Conservation (phyloP, 495 filamentous ascomycete genomes). For the Astrocystis sublimbata region DNA sequence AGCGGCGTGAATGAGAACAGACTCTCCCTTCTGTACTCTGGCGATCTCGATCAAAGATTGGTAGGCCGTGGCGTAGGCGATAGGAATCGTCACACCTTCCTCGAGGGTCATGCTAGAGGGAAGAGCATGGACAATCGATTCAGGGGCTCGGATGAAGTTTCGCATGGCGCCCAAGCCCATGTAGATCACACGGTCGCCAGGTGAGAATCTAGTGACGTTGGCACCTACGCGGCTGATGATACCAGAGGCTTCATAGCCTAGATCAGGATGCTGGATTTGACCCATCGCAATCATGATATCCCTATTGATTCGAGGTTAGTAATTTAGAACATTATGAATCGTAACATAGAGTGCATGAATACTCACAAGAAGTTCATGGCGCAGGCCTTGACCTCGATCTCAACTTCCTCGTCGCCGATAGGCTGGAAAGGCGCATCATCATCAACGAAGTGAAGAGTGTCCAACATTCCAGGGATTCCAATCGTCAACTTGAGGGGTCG, state of each 20-base stretch:
- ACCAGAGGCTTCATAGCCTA: conserved; percentile 43
- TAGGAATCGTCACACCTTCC: conserved; percentile 42
- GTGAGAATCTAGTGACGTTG: conserved; percentile 11
- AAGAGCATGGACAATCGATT: background rate
- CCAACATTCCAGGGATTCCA: conserved; percentile 34
- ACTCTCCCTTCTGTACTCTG: conserved; percentile 38
- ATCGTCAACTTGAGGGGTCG: conserved; percentile 33
- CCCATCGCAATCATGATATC: conserved; percentile 57
- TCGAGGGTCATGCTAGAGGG: conserved; percentile 18
- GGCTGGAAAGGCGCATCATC: conserved; percentile 20
- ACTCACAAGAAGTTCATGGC: conserved; percentile 40
- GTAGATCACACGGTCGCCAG: conserved; percentile 25
- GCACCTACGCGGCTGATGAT: conserved; percentile 19
- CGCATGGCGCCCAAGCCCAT: conserved; percentile 10
- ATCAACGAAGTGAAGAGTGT: conserved; percentile 37
- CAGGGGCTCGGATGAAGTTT: conserved; percentile 1
- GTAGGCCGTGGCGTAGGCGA: conserved; percentile 52
- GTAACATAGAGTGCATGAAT: conserved; percentile 16
- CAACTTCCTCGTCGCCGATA: conserved; percentile 36
- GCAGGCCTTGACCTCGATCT: conserved; percentile 44
- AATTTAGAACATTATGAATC: conserved; percentile 21
- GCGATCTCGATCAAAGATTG: conserved; percentile 41
- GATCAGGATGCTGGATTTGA: conserved; percentile 31
- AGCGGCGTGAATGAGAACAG: conserved; percentile 50
- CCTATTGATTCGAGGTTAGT: conserved; percentile 19